Evolutionary conservation across 768 basidiomycete genomes (phyloP).

Genomic region (Imleria badia): DNA sequence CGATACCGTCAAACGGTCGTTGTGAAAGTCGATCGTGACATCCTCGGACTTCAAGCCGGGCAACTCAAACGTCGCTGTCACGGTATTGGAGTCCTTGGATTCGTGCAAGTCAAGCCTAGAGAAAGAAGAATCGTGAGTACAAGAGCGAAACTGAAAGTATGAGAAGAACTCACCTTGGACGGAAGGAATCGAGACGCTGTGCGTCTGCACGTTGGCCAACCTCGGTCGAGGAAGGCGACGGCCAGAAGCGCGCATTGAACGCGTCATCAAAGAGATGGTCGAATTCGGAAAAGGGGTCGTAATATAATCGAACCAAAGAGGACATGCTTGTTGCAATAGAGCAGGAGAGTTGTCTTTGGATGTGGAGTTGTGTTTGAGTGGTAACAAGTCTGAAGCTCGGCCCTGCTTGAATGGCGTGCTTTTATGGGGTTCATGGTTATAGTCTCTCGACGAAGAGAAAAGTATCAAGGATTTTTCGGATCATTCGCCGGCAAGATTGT

Average conservation of each 20-base stretch:
- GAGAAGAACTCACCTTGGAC: conserved; percentile 15
- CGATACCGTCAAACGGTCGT: conserved; percentile 44
- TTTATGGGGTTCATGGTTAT: no score
- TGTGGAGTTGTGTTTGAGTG: no score
- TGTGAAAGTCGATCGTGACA: conserved; percentile 43
- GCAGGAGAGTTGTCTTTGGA: background rate
- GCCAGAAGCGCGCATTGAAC: conserved; percentile 6
- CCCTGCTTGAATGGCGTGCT: no score
- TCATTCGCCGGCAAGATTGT: no score
- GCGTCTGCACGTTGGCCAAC: background rate
- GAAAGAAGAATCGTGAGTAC: no score
- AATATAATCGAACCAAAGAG: conserved; percentile 7
- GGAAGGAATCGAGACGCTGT: conserved; percentile 7
- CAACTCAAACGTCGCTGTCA: conserved; percentile 53
- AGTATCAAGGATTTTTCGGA: no score
- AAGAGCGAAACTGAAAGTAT: background rate
- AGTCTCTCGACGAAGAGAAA: no score
- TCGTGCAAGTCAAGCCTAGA: conserved; percentile 45
- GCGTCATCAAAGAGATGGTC: conserved; percentile 2
- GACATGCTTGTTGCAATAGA: background rate
- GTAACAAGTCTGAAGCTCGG: no score
- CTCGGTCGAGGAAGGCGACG: background rate
- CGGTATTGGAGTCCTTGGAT: conserved; percentile 36
- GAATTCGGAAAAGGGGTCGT: background rate
- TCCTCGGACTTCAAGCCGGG: conserved; percentile 52